Evolutionary conservation across 345 rosid genomes (phyloP).

Genomic region (Orychophragmus violaceus): DNA sequence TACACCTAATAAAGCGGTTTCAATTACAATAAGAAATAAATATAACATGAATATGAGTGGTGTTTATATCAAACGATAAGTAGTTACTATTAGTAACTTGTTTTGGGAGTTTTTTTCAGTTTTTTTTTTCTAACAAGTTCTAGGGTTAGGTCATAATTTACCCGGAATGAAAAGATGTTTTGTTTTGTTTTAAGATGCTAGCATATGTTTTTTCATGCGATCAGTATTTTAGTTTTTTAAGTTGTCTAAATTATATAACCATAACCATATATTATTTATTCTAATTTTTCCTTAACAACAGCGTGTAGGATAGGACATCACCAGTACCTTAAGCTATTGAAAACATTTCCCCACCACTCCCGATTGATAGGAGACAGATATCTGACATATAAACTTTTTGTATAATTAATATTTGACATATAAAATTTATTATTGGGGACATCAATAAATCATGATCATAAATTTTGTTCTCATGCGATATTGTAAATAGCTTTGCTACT

Average conservation of each 20-base stretch:
- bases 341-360: slow-evolving; percentile 22
- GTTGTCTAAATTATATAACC: not conserved
- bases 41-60: not conserved
- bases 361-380: slow-evolving; percentile 17
- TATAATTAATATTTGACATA: slow-evolving; percentile 1
- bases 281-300: not conserved
- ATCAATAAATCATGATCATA: not conserved
- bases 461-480: not conserved
- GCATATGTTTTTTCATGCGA: not conserved
- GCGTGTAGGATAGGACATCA: not conserved
- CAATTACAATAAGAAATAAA: not conserved
- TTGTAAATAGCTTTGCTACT: not conserved
- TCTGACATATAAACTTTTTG: slow-evolving; percentile 10
- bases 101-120: not conserved
- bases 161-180: not conserved
- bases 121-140: not conserved
- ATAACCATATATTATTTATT: not conserved
- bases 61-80: not conserved
- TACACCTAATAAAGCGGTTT: slow-evolving; percentile 21
- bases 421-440: not conserved
- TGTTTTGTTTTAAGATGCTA: not conserved
- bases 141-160: not conserved
- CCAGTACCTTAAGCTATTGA: slow-evolving; percentile 10
- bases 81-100: not conserved
- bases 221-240: not conserved